Percentiles rank a stretch among this genome's conserved stretches.
phyloP scores from a whole-genome alignment of 768 basidiomycete genomes.

The Suillus cothurnatus region DNA sequence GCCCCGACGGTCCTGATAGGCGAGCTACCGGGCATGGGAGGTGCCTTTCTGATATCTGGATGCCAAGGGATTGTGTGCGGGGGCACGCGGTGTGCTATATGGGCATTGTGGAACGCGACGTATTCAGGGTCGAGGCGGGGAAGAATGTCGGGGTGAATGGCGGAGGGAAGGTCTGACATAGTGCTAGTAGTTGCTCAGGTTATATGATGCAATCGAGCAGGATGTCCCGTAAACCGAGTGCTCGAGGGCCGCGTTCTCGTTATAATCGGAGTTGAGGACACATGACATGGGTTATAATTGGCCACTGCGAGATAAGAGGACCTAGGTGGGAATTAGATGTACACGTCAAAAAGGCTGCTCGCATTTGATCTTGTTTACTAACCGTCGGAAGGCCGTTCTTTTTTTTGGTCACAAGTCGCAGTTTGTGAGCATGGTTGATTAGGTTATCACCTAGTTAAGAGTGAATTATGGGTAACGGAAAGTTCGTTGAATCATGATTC shows the following conservation, averaged over 20 bases:
- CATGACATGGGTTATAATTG: conserved; percentile 1
- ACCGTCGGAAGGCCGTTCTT: background rate
- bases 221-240: background rate
- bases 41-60: conserved; percentile 51
- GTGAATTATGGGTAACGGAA: background rate
- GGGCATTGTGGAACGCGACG: conserved; percentile 54
- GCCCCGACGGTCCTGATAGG: conserved; percentile 54
- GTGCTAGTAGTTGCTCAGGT: background rate
- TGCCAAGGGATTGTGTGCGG: conserved; percentile 66
- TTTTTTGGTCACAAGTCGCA: background rate
- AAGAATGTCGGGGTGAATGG: conserved; percentile 62
- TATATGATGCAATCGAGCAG: background rate
- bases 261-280: background rate
- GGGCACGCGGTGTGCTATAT: conserved; percentile 45
- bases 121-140: conserved; percentile 65
- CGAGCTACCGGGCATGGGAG: conserved; percentile 57
- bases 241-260: background rate
- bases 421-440: background rate
- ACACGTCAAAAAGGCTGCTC: background rate
- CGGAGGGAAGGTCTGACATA: conserved; percentile 37
- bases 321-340: background rate
- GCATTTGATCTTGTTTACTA: background rate
- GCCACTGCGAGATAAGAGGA: background rate
- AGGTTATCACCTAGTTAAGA: background rate
- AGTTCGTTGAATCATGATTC: background rate